Conservation (phyloP, 2,329 filamentous ascomycete genomes). For the Seiridium unicorne region DNA sequence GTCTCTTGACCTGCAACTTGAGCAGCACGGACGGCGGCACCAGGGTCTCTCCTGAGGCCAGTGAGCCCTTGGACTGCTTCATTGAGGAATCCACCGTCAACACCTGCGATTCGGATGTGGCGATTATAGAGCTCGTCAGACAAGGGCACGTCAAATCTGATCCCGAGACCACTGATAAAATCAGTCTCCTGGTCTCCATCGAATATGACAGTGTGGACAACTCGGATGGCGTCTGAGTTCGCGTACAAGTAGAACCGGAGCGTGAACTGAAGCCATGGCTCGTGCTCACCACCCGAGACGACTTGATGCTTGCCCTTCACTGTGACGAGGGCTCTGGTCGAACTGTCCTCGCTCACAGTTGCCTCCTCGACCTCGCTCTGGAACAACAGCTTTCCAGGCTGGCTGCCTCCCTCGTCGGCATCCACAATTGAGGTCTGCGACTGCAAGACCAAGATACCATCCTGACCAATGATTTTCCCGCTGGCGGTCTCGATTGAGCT, state of each 20-base stretch:
- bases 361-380: constrained; percentile 50
- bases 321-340: constrained; percentile 46
- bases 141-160: constrained; percentile 55
- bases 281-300: constrained; percentile 27
- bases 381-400: constrained; percentile 36
- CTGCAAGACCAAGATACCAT: constrained; percentile 51
- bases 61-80: constrained; percentile 61
- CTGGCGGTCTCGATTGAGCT: constrained; percentile 35
- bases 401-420: constrained; percentile 32
- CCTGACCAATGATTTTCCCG: constrained; percentile 40
- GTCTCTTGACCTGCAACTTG: constrained; percentile 48
- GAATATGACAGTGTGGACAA: constrained; percentile 56
- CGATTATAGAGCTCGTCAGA: constrained; percentile 55
- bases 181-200: constrained; percentile 47
- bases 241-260: constrained; percentile 59
- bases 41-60: constrained; percentile 55
- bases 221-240: constrained; percentile 51
- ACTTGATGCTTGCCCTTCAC: constrained; percentile 36
- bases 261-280: constrained; percentile 53
- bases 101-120: constrained; percentile 55
- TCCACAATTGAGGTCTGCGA: constrained; percentile 45
- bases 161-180: constrained; percentile 53
- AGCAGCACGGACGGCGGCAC: constrained; percentile 41
- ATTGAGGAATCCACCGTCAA: constrained; percentile 51
- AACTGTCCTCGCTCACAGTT: constrained; percentile 41